Conservation (phyloP, 2,329 filamentous ascomycete species). For the Penicillium sp. region DNA sequence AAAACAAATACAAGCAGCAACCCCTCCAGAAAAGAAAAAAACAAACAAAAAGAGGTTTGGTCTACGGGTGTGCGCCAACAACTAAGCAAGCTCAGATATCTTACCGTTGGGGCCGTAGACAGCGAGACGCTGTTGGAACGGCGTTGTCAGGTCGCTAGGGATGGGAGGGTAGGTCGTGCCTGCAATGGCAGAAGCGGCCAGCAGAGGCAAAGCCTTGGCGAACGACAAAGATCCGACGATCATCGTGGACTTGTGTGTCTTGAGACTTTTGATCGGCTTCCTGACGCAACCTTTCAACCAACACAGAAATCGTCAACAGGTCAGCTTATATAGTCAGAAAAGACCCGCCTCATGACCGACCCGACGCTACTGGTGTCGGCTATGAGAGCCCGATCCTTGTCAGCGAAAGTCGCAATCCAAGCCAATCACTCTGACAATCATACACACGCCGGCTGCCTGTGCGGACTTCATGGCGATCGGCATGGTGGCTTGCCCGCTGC, state of each 20-base stretch:
- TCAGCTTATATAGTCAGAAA: not conserved
- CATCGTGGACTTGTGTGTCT: constrained; percentile 6
- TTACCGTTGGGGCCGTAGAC: constrained; percentile 47
- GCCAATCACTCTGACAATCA: constrained; percentile 9
- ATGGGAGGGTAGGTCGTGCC: constrained; percentile 41
- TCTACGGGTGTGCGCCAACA: no score
- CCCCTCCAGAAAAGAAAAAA: no score
- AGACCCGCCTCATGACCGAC: not conserved
- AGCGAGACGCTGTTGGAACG: constrained; percentile 50
- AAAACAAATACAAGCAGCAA: no score
- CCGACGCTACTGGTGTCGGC: not conserved
- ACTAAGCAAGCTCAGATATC: constrained; percentile 5
- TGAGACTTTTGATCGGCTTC: not conserved
- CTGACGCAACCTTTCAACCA: not conserved
- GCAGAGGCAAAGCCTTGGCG: constrained; percentile 14
- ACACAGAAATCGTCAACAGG: not conserved
- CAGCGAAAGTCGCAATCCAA: not conserved
- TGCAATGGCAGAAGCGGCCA: constrained; percentile 17
- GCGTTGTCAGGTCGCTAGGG: constrained; percentile 48
- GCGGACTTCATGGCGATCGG: not conserved
- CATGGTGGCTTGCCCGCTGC: not conserved
- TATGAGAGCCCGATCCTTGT: not conserved
- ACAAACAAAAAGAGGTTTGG: no score
- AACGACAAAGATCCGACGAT: constrained; percentile 4
- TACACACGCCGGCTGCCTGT: constrained; percentile 8